Base-by-base conservation (phyloP, 2,329 filamentous ascomycete species). In the Cyphellophora attinorum region DNA sequence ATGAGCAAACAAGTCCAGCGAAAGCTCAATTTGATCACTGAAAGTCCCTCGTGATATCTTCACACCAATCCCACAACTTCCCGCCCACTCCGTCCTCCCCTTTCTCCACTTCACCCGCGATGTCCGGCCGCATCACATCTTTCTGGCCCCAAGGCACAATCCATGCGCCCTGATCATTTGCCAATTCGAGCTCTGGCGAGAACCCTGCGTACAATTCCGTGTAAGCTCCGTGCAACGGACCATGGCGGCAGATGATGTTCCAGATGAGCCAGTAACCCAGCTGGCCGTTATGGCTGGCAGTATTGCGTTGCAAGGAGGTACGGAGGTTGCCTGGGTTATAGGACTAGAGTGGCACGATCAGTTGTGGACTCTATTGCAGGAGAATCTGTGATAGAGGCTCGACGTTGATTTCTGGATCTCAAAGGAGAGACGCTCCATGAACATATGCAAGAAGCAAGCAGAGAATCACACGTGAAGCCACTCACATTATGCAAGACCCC, bases 81-180 rank as follows among this genome's bases (percentile, higher is more conserved):
- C 12, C 21, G n/a, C 39, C 34, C 19, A 38, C 12, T 2, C 42
- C 42, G 5, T 29, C 17, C 14, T 28, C 18, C 13, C 38, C 39
- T 32, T 38, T 45, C 10, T 11, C 27, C 11, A 38, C 31, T 28
- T 45, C 39, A 6, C 17, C 31, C 2, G 17, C 2, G 18, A 39
- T 11, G 19, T 45, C 42, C 17, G 29, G 10, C 19, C 37, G 29
- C 5, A 40, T 19, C 5, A 19, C 13, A 3, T 11, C 27, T 19
- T 28, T 35, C 13, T 61, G 49, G 6, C 68, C 68, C 63, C 65
- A 73, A 2, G 68, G 67, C 32, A 66, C 53, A 15, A 72, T 46
- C 36, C 56, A 60, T n/a, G 46, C 49, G 15, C 42, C 42, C 34
- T 56, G 55, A 5, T 59, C 34, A 17, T 55, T 40, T 4, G 35